These are phyloP conservation scores for Geotrichum klebahnii DNA, from an alignment of 1,139 yeast species.

Conservation along the genomic window DNA sequence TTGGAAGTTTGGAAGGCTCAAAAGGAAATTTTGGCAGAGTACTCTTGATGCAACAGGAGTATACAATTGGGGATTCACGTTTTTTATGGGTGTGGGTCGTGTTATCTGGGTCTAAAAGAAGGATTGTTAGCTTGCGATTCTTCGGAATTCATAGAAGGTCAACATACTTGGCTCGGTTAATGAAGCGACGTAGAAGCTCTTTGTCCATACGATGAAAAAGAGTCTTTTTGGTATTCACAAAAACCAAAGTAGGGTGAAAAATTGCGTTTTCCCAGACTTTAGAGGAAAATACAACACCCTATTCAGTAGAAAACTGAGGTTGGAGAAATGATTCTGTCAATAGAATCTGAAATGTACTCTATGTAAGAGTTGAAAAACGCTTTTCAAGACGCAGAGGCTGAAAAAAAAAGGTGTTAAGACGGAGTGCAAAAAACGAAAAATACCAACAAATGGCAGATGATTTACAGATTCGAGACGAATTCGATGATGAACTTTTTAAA, in stretches of 20 bases:
- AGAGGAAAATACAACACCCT: constrained; percentile 32
- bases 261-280: constrained; percentile 30
- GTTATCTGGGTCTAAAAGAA: constrained; percentile 37
- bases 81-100: constrained; percentile 46
- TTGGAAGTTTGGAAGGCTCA: constrained; percentile 1
- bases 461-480: background rate
- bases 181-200: constrained; percentile 40
- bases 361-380: background rate
- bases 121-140: constrained; percentile 1
- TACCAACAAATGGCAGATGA: background rate
- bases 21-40: constrained; percentile 6
- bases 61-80: constrained; percentile 45
- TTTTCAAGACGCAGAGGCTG: background rate
- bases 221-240: constrained; percentile 21
- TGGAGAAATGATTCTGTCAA: constrained; percentile 3
- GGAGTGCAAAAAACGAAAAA: too few species aligned
- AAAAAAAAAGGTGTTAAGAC: background rate
- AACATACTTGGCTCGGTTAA: constrained; percentile 42
- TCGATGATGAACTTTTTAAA: background rate
- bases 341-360: background rate
- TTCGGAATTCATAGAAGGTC: background rate
- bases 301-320: constrained; percentile 18
- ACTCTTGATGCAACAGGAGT: constrained; percentile 17
- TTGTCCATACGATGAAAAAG: constrained; percentile 39
- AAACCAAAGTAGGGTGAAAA: constrained; percentile 28